Conservation (phyloP, 2,329 filamentous ascomycete species). For the Neophaeococcomyces mojaviensis region DNA sequence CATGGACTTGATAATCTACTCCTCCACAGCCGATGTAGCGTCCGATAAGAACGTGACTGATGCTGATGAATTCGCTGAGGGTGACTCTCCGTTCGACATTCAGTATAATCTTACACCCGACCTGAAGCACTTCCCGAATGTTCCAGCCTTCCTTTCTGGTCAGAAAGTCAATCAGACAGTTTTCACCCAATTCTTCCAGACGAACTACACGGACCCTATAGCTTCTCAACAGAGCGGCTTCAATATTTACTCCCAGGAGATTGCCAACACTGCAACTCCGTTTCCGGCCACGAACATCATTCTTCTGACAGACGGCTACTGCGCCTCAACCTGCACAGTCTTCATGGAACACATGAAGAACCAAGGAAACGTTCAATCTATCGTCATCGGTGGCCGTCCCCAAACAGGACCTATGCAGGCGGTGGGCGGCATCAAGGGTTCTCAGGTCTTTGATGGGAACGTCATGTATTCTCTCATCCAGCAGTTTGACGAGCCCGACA, state of each 20-base stretch:
- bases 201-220: constrained; percentile 23
- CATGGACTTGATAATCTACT: constrained; percentile 10
- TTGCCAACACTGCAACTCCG: constrained; percentile 17
- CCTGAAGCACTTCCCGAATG: constrained; percentile 32
- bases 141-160: constrained; percentile 39
- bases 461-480: too few relatives aligned
- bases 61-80: not conserved
- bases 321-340: constrained; percentile 53
- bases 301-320: constrained; percentile 49
- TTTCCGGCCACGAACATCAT: constrained; percentile 32
- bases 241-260: constrained; percentile 11
- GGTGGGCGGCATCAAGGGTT: constrained; percentile 55
- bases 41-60: constrained; percentile 8
- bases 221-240: constrained; percentile 26
- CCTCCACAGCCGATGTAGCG: too few relatives aligned
- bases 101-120: constrained; percentile 27
- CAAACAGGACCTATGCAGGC: constrained; percentile 49
- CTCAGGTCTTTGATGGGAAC: not conserved
- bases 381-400: constrained; percentile 54
- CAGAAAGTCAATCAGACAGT: constrained; percentile 27
- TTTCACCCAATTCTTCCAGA: constrained; percentile 29
- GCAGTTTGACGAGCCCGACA: too few relatives aligned
- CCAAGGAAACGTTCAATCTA: constrained; percentile 42
- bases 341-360: constrained; percentile 42
- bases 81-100: constrained; percentile 24